Evolutionary conservation across 495 filamentous ascomycete genomes (phyloP), one percentile per base, ranked within the genome.

Genomic region (Aspergillus taichungensis): DNA sequence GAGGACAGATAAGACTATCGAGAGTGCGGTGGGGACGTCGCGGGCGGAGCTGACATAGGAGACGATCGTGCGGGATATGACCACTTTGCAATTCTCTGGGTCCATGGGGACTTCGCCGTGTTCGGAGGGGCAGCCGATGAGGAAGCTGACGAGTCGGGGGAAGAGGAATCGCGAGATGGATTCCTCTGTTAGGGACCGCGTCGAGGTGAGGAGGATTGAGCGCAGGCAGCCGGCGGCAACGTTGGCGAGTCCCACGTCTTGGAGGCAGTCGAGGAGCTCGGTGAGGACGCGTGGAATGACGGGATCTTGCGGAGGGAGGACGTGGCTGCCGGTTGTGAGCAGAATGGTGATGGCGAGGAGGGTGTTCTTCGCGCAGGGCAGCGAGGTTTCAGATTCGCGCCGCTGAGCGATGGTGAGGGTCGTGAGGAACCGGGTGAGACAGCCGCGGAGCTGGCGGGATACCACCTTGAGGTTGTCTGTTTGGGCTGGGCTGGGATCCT

Each of bases 321-420:
- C 72, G 51, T 83, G 84, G 29, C 78, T 73, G 30, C 85, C 85
- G 29, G 82, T 80, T 5, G 87, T 95, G 36, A 99, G 76, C 13
- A 99, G 76, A 50, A 99, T 85, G 3, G 94, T 94, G 38, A 82
- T 79, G 1, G 87, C 84, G 37, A 97, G 73, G 0, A 99, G 80
- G 12, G 85, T 86, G 53, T 96, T 97, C 67, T 92, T 96, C 51
- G 94, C 90, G 54, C 88, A 95, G 3, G 87, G 69, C 18, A 99
- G 64, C 2, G 86, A 84, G 1, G 80, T 77, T n/a, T 87, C 82
- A 0, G 74, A 76, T 56, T 95, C 89, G 8, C 88, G 80, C 53
- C 84, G 85, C 62, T 95, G 90, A 4, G 87, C 87, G 47, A 87
- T 74, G 0, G 83, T 78, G 44, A 94, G 83, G 32, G 89, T 91